Evolutionary conservation across 73 alveolate genomes (phyloP), one percentile per base, ranked within the genome.

Genomic region (Uronychia setigera): DNA sequence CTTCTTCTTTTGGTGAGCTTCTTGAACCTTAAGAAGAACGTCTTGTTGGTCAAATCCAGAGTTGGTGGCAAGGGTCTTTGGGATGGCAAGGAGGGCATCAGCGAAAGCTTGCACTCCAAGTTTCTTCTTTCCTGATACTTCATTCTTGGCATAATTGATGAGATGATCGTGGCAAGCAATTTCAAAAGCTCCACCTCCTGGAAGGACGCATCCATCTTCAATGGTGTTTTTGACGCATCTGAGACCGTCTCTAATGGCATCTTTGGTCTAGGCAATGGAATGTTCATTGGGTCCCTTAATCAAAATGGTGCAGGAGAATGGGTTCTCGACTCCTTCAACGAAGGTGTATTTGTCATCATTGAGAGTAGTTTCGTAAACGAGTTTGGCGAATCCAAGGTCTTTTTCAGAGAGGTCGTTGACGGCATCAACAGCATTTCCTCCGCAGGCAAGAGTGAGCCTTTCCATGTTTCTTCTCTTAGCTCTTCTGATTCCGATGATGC

Each of bases 151-250:
- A 35, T 78, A 86, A 31, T 92, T 81, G 29, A 46, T 58, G 59
- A 97, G 91, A 84, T 96, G 95, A 67, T 85, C 97, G 81, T 91
- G 90, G 60, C 97, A 94, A 25, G 99, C 98, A 59, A 98, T 87
- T 97, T 98, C 99, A 88, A 97, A 99, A 1, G 99, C 99, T 28
- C 99, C 99, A 0, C 99, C 99, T 35, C 99, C 99, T n/a, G 99
- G 99, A 67, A 99, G 93, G 28, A 98, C 95, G 76, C 96, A 82
- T 86, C 96, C 89, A 90, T 98, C 99, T 82, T 97, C 98, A 83
- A 96, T 92, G 80, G 98, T 95, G 96, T 98, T 98, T 92, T 96
- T 95, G 83, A 98, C 99, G 78, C 99, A 99, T 81, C 99, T 90
- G 78, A 98, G 96, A 32, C 99, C 99, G 84, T 99, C 99, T 95